Percentiles rank a stretch among this genome's conserved stretches.
These are phyloP conservation scores for Citrullus amarus DNA, from an alignment of 306 rosid species.

Conservation along the genomic window DNA sequence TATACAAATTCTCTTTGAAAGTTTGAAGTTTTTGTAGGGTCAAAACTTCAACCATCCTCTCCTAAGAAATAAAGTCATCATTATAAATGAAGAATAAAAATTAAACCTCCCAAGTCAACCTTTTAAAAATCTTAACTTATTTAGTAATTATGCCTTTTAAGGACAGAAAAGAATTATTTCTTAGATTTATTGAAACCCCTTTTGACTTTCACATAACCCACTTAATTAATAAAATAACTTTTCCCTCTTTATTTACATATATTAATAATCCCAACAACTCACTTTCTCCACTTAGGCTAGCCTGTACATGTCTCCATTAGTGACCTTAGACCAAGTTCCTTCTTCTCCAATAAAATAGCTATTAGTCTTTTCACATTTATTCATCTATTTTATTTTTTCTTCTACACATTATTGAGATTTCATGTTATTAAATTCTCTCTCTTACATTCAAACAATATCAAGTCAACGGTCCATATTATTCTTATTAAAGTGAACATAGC, in stretches of 20 bases:
- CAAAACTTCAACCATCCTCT: neutral
- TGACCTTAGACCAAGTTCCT: neutral
- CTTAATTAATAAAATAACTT: neutral
- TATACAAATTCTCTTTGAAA: neutral
- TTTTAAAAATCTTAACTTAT: neutral
- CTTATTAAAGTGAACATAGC: too few relatives aligned
- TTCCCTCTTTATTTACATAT: neutral
- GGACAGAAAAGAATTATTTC: neutral
- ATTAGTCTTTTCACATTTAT: neutral
- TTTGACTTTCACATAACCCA: neutral
- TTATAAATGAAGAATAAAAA: neutral
- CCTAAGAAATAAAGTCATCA: neutral
- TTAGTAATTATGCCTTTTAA: neutral
- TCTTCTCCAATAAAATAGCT: neutral
- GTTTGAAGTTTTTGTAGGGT: neutral
- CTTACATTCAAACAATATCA: too few relatives aligned
- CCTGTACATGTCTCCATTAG: neutral
- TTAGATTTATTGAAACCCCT: neutral
- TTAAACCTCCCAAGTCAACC: neutral
- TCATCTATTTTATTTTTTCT: neutral
- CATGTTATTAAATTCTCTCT: too few relatives aligned
- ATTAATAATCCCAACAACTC: neutral
- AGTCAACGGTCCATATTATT: too few relatives aligned
- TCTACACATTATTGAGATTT: too few relatives aligned
- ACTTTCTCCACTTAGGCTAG: neutral